Conservation (phyloP, 2,329 filamentous ascomycete genomes). For the Ophiocordyceps unilateralis region DNA sequence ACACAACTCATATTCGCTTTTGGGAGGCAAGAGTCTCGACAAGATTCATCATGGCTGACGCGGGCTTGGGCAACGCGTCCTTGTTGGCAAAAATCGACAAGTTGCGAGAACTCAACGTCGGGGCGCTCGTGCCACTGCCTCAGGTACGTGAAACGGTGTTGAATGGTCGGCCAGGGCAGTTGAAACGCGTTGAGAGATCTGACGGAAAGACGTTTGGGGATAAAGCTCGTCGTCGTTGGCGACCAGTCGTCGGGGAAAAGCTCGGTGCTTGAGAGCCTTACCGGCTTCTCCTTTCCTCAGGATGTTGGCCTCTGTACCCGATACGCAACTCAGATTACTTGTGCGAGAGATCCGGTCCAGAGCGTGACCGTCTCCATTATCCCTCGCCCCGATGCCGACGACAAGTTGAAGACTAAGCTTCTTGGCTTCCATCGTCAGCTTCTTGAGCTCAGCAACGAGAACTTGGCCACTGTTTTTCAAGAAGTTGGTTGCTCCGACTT, state of each 20-base stretch:
- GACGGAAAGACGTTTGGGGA: not conserved
- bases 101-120: slow-evolving; percentile 22
- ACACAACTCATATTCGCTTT: not conserved
- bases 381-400: slow-evolving; percentile 5
- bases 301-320: slow-evolving; percentile 27
- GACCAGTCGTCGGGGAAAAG: slow-evolving; percentile 79
- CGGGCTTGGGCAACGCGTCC: slow-evolving; percentile 6
- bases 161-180: too few species aligned
- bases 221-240: slow-evolving; percentile 56
- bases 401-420: slow-evolving; percentile 4
- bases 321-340: slow-evolving; percentile 21
- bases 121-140: slow-evolving; percentile 15
- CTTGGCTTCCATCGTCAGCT: slow-evolving; percentile 11
- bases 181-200: too few species aligned
- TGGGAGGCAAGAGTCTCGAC: not conserved
- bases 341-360: slow-evolving; percentile 12
- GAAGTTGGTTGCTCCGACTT: slow-evolving; percentile 13
- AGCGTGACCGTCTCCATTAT: slow-evolving; percentile 24
- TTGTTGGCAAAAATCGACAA: slow-evolving; percentile 21
- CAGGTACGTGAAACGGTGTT: slow-evolving; percentile 33
- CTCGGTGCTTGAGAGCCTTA: slow-evolving; percentile 56
- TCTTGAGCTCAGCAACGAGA: slow-evolving; percentile 8
- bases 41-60: not conserved
- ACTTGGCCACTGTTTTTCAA: slow-evolving; percentile 20
- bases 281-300: slow-evolving; percentile 29